Evolutionary conservation across 352 stramenopile species (phyloP), one percentile per base, ranked within the genome.

Genomic region (Detonula confervacea): DNA sequence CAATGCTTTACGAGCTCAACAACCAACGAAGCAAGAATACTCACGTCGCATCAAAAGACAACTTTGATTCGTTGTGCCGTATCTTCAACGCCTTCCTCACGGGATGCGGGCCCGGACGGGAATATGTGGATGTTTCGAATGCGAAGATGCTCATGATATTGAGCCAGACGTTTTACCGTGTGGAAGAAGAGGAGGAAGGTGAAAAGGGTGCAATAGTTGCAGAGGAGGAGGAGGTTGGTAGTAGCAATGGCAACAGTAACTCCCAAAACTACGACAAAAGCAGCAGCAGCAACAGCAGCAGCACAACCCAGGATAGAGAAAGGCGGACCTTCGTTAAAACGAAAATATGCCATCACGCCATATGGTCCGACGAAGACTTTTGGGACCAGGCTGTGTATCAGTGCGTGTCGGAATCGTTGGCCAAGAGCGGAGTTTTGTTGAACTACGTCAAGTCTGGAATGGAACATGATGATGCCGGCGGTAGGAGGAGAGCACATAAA

Each of bases 131-230:
- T 59, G 74, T 90, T 22, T 80, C 82, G 11, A 89, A 83, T 56
- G 81, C 84, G 0, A 91, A 90, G 68, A 87, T 92, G 82, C 64
- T 78, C 2, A 92, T 92, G 82, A 90, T 88, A 74, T 76, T 92
- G 1, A 77, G 73, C 0, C 77, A 90, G 56, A 90, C 79, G 25
- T 92, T 91, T 72, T 91, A 83, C 35, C 72, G 82, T 24, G 62
- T 73, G 7, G 59, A 65, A 14, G 35, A 70, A 14, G 25, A 20
- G 11, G 63, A 68, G 24, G 54, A 77, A 16, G 39, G n/a, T 44
- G n/a, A n/a, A n/a, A n/a, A n/a, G n/a, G n/a, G n/a, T n/a, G n/a
- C n/a, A n/a, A n/a, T n/a, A n/a, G n/a, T n/a, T n/a, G n/a, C n/a
- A n/a, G n/a, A n/a, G n/a, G n/a, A n/a, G n/a, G n/a, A n/a, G n/a